Percentiles rank a stretch among this genome's conserved stretches.
phyloP scores from a whole-genome alignment of 129 eudicot genomes.

The Artemisia tridentata region DNA sequence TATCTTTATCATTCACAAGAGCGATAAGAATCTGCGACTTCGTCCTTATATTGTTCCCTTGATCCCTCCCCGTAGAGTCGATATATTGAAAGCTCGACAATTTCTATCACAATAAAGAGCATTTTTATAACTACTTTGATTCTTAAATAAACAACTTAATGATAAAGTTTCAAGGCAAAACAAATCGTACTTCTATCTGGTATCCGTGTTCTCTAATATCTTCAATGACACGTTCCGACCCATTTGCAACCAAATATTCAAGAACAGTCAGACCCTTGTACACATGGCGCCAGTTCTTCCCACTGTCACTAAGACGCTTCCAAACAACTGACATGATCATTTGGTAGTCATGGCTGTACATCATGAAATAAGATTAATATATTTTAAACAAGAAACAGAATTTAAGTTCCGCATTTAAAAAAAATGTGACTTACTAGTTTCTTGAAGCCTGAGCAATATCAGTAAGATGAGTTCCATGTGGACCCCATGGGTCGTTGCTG shows the following conservation, averaged over 20 bases:
- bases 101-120: conserved; percentile 44
- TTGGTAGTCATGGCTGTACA: conserved; percentile 89
- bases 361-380: conserved; percentile 12
- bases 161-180: conserved; percentile 7
- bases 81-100: conserved; percentile 83
- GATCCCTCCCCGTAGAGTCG: conserved; percentile 94
- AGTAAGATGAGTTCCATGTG: conserved; percentile 91
- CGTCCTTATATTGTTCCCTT: conserved; percentile 84
- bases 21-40: conserved; percentile 86
- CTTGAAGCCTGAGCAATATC: conserved; percentile 90
- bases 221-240: conserved; percentile 94
- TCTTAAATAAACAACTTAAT: neutral
- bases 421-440: conserved; percentile 71
- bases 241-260: conserved; percentile 93
- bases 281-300: conserved; percentile 98
- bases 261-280: conserved; percentile 92
- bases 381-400: conserved; percentile 4
- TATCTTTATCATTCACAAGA: conserved; percentile 88
- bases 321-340: conserved; percentile 87
- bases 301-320: conserved; percentile 87
- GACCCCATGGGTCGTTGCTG: conserved; percentile 99
- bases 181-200: conserved; percentile 66
- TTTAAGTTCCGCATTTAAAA: neutral
- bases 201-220: conserved; percentile 89
- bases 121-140: neutral